Conservation (phyloP, 257 asterid species). For the Capsicum chinense region DNA sequence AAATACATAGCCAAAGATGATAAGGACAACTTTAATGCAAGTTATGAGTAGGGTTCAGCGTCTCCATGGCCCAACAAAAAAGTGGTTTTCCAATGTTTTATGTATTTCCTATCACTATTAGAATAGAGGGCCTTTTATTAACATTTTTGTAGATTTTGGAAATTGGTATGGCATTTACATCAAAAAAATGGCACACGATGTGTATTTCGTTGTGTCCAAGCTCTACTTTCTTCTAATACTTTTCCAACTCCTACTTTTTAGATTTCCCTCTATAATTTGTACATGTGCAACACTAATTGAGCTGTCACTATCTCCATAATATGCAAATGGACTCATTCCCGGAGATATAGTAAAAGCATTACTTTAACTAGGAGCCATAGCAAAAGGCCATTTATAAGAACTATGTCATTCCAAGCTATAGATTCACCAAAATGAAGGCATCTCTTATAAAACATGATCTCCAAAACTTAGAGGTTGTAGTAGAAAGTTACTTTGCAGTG, state of each 20-base stretch:
- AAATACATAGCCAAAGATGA: too few species aligned
- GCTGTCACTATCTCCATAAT: slow-evolving; percentile 49
- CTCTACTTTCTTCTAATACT: slow-evolving; percentile 58
- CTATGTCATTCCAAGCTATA: slow-evolving; percentile 45
- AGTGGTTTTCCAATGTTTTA: too few species aligned
- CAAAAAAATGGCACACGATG: slow-evolving; percentile 52
- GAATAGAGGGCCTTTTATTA: not conserved
- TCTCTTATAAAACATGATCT: slow-evolving; percentile 40
- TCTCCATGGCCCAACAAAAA: not conserved
- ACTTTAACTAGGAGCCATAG: slow-evolving; percentile 64
- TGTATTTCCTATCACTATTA: not conserved
- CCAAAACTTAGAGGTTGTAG: slow-evolving; percentile 70
- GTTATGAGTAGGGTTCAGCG: not conserved
- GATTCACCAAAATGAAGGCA: slow-evolving; percentile 34
- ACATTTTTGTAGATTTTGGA: not conserved
- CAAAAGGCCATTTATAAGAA: slow-evolving; percentile 41
- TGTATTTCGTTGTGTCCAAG: slow-evolving; percentile 51
- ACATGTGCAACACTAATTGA: slow-evolving; percentile 59
- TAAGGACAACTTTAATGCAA: not conserved
- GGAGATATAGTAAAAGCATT: slow-evolving; percentile 46
- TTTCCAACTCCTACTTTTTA: slow-evolving; percentile 67
- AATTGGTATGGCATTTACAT: slow-evolving; percentile 50
- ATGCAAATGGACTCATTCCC: slow-evolving; percentile 50
- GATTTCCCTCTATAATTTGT: slow-evolving; percentile 62
- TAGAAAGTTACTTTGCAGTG: slow-evolving; percentile 64